A percentile compares a stretch with the other conserved stretches of the same genome.
Evolutionary conservation across 352 stramenopile genomes (phyloP).

Genomic region (Nothophytophthora sp.): DNA sequence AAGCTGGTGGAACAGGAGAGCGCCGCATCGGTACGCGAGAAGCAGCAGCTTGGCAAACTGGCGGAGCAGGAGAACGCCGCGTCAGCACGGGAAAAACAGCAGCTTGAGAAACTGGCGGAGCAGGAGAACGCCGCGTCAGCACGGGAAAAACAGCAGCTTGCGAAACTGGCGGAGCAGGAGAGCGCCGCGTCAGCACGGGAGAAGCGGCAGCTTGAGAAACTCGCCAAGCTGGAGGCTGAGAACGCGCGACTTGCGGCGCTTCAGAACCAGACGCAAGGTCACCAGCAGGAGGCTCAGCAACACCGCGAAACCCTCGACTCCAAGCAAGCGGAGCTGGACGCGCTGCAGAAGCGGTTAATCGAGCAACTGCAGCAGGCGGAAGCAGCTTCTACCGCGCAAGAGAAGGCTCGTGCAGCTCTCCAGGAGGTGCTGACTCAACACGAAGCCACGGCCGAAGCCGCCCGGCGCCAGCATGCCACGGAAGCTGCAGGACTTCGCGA

Average conservation of each 20-base stretch:
- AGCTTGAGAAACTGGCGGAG: conserved; percentile 35
- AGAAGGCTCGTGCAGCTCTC: conserved; percentile 12
- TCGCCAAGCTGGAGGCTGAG: conserved; percentile 27
- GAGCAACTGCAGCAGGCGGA: conserved; percentile 16
- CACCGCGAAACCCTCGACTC: conserved; percentile 27
- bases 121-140: conserved; percentile 22
- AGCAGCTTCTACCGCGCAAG: conserved; percentile 2
- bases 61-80: conserved; percentile 9
- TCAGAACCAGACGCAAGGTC: conserved; percentile 19
- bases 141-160: conserved; percentile 27
- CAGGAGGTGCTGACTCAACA: conserved; percentile 12
- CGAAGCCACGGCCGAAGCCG: conserved; percentile 6
- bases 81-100: conserved; percentile 17
- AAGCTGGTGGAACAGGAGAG: conserved; percentile 41
- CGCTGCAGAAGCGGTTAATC: conserved; percentile 18
- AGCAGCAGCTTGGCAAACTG: conserved; percentile 27
- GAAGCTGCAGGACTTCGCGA: conserved; percentile 15
- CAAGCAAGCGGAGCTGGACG: conserved; percentile 22
- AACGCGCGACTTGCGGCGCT: conserved; percentile 22
- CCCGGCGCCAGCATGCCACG: conserved; percentile 3
- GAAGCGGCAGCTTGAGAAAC: conserved; percentile 21
- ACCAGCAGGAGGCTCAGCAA: conserved; percentile 21
- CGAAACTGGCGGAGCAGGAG: conserved; percentile 13
- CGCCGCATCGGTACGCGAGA: conserved; percentile 10
- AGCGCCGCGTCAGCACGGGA: conserved; percentile 7